Conservation (phyloP, 768 basidiomycete species). For the Suillus spraguei region DNA sequence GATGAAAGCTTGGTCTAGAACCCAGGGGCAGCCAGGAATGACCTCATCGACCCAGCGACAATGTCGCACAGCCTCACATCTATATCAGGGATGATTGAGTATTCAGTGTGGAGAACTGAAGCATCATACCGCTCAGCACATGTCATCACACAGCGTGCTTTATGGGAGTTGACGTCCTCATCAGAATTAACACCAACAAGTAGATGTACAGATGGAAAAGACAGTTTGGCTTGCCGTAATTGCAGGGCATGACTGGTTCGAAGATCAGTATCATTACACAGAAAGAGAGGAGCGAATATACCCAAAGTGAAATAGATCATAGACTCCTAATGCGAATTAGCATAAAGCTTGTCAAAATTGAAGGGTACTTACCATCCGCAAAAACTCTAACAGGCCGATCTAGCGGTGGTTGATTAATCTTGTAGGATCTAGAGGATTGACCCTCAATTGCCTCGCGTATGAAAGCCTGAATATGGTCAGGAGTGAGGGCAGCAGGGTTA, state of each 20-base stretch:
- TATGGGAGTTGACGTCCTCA: slow-evolving; percentile 76
- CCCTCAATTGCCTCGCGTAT: slow-evolving; percentile 78
- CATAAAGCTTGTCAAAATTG: background rate
- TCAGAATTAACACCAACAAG: slow-evolving; percentile 94
- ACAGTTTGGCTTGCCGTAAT: slow-evolving; percentile 93
- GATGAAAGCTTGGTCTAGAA: slow-evolving; percentile 79
- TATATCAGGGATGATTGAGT: slow-evolving; percentile 28
- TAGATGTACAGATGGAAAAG: slow-evolving; percentile 88
- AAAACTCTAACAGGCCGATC: slow-evolving; percentile 87
- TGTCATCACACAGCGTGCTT: slow-evolving; percentile 85
- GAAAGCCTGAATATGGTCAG: slow-evolving; percentile 80
- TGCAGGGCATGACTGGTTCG: slow-evolving; percentile 86
- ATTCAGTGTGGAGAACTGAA: background rate
- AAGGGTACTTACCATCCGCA: slow-evolving; percentile 74
- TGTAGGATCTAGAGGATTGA: slow-evolving; percentile 66
- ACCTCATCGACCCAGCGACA: slow-evolving; percentile 98
- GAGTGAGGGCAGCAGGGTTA: slow-evolving; percentile 67
- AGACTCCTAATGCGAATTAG: slow-evolving; percentile 65
- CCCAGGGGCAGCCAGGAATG: slow-evolving; percentile 89
- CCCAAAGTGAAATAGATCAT: slow-evolving; percentile 98
- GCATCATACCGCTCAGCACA: slow-evolving; percentile 74
- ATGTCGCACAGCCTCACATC: slow-evolving; percentile 90
- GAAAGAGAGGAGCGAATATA: slow-evolving; percentile 38
- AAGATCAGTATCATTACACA: slow-evolving; percentile 12
- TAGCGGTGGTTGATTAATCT: slow-evolving; percentile 81